Conservation (phyloP, 345 rosid species). For the Toxicodendron radicans region DNA sequence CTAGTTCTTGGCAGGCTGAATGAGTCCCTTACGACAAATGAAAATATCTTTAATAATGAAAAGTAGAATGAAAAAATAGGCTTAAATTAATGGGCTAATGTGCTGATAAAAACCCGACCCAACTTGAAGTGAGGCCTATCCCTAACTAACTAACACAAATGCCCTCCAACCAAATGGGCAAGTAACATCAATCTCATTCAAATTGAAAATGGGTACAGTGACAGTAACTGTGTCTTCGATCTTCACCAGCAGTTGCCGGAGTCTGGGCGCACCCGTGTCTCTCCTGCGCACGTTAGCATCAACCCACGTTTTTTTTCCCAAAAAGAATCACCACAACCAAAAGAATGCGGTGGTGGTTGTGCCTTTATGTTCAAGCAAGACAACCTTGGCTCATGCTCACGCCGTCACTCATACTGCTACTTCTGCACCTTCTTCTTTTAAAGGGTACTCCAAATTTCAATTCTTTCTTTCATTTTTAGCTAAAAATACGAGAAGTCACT, state of each 20-base stretch:
- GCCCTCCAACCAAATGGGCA: background rate
- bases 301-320: slow-evolving; percentile 16
- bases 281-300: slow-evolving; percentile 46
- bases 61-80: too few relatives aligned
- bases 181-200: too few relatives aligned
- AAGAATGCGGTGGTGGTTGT: background rate
- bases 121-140: background rate
- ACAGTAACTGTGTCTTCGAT: slow-evolving; percentile 46
- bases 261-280: slow-evolving; percentile 33
- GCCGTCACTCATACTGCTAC: slow-evolving; percentile 24
- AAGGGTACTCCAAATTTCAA: slow-evolving; percentile 43
- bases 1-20: too few relatives aligned
- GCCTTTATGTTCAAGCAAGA: slow-evolving; percentile 24
- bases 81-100: too few relatives aligned
- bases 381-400: slow-evolving; percentile 31
- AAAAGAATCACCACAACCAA: slow-evolving; percentile 10
- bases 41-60: too few relatives aligned
- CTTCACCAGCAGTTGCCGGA: slow-evolving; percentile 44
- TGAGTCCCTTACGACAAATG: too few relatives aligned
- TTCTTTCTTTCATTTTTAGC: background rate
- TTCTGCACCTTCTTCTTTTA: slow-evolving; percentile 31
- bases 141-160: too few relatives aligned
- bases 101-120: background rate
- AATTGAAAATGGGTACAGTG: slow-evolving; percentile 27
- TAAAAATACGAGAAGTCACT: too few relatives aligned